Percentiles rank a stretch among this genome's conserved stretches.
Conservation (phyloP, 2,329 filamentous ascomycete genomes). For the Trichoderma koningiopsis region DNA sequence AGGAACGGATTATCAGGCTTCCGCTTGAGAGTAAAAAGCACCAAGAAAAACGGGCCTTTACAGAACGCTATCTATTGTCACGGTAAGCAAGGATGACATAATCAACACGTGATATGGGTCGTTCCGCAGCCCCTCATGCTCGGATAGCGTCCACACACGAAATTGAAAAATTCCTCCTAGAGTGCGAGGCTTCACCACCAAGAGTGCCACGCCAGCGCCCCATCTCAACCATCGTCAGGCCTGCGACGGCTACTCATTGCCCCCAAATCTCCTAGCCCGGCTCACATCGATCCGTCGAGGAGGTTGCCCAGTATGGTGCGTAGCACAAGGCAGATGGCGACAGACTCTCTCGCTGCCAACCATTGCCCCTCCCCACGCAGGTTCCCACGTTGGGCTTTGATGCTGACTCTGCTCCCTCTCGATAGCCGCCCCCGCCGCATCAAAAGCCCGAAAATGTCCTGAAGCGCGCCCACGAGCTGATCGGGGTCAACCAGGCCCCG, state of each 20-base stretch:
- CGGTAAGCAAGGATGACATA: conserved; percentile 29
- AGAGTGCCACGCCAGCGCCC: conserved; percentile 44
- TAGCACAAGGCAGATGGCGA: conserved; percentile 26
- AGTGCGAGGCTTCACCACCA: conserved; percentile 42
- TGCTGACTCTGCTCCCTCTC: conserved; percentile 34
- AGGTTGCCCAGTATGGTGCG: conserved; percentile 57
- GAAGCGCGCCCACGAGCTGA: conserved; percentile 97
- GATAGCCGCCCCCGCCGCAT: conserved; percentile 89
- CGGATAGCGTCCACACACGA: conserved; percentile 50
- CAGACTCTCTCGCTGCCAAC: conserved; percentile 33
- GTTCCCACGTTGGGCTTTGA: conserved; percentile 27
- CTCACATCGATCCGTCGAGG: conserved; percentile 46
- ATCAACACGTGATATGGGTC: conserved; percentile 38
- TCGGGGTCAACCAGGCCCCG: conserved; percentile 90
- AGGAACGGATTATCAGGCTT: too few relatives aligned
- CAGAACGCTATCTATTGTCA: too few relatives aligned
- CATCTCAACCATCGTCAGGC: conserved; percentile 41
- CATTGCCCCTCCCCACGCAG: conserved; percentile 31
- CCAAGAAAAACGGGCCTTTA: too few relatives aligned
- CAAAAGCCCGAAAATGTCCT: conserved; percentile 99
- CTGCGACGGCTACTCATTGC: conserved; percentile 44
- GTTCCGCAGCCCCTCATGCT: conserved; percentile 45
- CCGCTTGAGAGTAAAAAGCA: too few relatives aligned
- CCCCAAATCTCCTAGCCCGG: conserved; percentile 42
- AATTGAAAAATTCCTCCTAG: conserved; percentile 47